Evolutionary conservation across 2,329 filamentous ascomycete species (phyloP).

Genomic region (Arthrocladium fulminans): DNA sequence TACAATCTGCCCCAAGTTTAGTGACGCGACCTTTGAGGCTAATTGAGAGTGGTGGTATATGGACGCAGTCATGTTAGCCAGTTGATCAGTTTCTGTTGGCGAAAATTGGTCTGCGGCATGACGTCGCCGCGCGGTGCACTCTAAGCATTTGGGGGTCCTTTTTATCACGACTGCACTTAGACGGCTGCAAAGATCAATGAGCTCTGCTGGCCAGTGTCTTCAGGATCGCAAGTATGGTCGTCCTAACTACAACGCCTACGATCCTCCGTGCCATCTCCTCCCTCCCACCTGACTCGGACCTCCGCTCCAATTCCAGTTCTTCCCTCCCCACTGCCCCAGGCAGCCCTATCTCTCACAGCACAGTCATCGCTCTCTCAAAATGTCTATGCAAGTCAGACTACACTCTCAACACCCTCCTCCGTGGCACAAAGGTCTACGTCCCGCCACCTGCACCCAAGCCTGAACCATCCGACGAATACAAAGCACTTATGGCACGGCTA

Average conservation of each 20-base stretch:
- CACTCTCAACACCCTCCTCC: constrained; percentile 62
- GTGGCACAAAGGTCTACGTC: constrained; percentile 61
- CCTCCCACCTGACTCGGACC: constrained; percentile 20
- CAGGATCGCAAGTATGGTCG: constrained; percentile 32
- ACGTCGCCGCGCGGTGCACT: too few relatives aligned
- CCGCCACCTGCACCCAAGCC: constrained; percentile 73
- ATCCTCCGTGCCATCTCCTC: constrained; percentile 33
- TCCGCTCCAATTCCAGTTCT: constrained; percentile 21
- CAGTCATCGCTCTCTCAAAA: constrained; percentile 30
- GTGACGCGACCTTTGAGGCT: too few relatives aligned
- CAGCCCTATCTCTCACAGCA: constrained; percentile 35
- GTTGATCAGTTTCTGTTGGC: constrained; percentile 32
- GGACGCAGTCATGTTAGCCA: too few relatives aligned
- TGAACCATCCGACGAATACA: constrained; percentile 73
- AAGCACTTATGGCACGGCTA: constrained; percentile 75
- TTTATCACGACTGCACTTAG: too few relatives aligned
- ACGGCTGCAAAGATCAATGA: too few relatives aligned
- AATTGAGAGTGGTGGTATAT: too few relatives aligned
- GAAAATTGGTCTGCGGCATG: constrained; percentile 4
- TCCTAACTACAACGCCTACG: constrained; percentile 31
- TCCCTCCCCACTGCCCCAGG: constrained; percentile 22
- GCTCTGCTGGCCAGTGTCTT: too few relatives aligned
- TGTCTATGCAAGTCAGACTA: constrained; percentile 23
- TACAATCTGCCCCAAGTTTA: too few relatives aligned
- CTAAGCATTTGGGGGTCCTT: too few relatives aligned